Conservation (phyloP, 257 asterid genomes). For the Penstemon davidsonii region DNA sequence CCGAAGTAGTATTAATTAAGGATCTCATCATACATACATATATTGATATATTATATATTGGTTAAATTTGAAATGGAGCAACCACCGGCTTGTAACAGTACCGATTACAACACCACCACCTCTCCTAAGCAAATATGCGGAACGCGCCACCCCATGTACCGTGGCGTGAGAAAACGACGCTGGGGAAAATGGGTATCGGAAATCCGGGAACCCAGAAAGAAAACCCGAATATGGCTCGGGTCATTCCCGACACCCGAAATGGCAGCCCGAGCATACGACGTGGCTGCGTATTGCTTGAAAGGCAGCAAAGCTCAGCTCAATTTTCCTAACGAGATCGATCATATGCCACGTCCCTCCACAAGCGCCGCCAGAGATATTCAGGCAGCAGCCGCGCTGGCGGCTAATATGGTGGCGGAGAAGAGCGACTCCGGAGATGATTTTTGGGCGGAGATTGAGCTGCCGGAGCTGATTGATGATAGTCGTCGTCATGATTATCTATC, state of each 20-base stretch:
- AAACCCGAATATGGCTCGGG: constrained; percentile 69
- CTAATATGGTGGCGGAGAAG: constrained; percentile 26
- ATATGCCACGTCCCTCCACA: constrained; percentile 45
- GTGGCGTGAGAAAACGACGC: constrained; percentile 57
- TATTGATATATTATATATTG: too few species aligned
- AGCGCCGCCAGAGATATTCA: constrained; percentile 52
- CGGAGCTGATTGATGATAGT: constrained; percentile 37
- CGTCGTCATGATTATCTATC: constrained; percentile 17
- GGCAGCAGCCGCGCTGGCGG: constrained; percentile 66
- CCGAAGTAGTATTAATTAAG: too few species aligned
- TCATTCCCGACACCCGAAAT: constrained; percentile 60
- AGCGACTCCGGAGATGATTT: constrained; percentile 37
- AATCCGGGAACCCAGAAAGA: constrained; percentile 60
- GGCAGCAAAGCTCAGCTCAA: constrained; percentile 54
- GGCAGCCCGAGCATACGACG: constrained; percentile 79
- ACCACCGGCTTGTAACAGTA: too few species aligned
- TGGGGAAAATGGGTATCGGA: constrained; percentile 86
- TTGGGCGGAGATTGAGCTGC: constrained; percentile 56
- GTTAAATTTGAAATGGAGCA: too few species aligned
- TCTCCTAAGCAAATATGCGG: not conserved
- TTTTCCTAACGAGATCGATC: constrained; percentile 45
- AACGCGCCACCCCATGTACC: constrained; percentile 53
- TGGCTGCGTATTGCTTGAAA: constrained; percentile 56
- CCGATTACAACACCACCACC: too few species aligned
- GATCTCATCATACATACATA: too few species aligned